phyloP scores from a whole-genome alignment of 345 rosid genomes.

The Physaria fendleri region DNA sequence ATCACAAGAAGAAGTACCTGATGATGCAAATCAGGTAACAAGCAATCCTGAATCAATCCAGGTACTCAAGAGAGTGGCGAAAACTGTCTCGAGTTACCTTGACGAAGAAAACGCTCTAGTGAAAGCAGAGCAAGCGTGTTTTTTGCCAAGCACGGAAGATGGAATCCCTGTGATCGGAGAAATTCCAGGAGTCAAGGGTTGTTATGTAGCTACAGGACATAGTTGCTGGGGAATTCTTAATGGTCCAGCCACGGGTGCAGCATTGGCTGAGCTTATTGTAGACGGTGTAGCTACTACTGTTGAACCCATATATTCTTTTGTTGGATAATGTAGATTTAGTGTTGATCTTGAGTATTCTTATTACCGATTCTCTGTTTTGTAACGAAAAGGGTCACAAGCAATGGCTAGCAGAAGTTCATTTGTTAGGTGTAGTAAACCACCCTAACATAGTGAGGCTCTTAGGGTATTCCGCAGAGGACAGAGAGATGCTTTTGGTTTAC shows the following conservation, averaged over 20 bases:
- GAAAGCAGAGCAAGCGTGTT: conserved; percentile 89
- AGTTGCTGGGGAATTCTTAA: conserved; percentile 91
- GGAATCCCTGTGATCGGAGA: conserved; percentile 69
- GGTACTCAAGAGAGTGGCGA: conserved; percentile 71
- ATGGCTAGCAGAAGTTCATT: too few relatives aligned
- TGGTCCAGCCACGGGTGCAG: conserved; percentile 86
- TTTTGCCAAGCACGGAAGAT: conserved; percentile 77
- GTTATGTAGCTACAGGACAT: conserved; percentile 82
- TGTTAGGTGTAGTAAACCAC: too few relatives aligned
- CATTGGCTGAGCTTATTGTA: conserved; percentile 72
- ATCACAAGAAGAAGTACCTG: conserved; percentile 63
- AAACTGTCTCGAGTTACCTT: conserved; percentile 63
- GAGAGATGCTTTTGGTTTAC: too few relatives aligned
- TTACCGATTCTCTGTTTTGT: too few relatives aligned
- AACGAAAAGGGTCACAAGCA: too few relatives aligned
- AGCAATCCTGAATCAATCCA: conserved; percentile 58
- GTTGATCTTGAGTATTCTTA: too few relatives aligned
- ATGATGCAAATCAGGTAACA: conserved; percentile 57
- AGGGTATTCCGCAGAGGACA: too few relatives aligned
- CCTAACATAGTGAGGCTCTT: too few relatives aligned
- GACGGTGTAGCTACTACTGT: conserved; percentile 55
- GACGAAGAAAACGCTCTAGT: conserved; percentile 48
- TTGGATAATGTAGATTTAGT: too few relatives aligned
- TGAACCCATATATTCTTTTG: too few relatives aligned
- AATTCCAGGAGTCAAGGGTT: conserved; percentile 57